Percentiles rank a stretch among this genome's conserved stretches.
Conservation (phyloP, 1,139 yeast species). For the Taiozyma sp. region DNA sequence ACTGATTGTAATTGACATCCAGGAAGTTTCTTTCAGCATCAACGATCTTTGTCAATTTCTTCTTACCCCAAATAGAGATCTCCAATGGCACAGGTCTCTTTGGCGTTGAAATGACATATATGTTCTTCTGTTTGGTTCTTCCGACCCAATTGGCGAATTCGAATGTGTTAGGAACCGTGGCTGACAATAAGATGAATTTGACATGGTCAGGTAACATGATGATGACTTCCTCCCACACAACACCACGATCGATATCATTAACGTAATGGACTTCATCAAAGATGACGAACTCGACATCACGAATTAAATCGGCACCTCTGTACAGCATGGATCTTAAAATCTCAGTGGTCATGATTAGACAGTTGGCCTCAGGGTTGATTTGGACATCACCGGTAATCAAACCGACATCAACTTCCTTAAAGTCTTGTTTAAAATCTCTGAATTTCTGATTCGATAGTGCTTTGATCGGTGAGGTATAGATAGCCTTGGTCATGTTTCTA, state of each 20-base stretch:
- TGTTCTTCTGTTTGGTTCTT: slow-evolving; percentile 90
- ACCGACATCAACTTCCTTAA: slow-evolving; percentile 82
- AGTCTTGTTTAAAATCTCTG: slow-evolving; percentile 81
- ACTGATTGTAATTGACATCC: slow-evolving; percentile 58
- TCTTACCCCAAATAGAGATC: slow-evolving; percentile 76
- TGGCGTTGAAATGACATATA: slow-evolving; percentile 91
- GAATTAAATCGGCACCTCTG: slow-evolving; percentile 90
- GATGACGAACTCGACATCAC: slow-evolving; percentile 96
- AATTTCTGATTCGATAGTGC: slow-evolving; percentile 92
- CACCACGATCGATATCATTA: slow-evolving; percentile 96
- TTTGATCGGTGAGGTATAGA: slow-evolving; percentile 90
- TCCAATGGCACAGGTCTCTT: slow-evolving; percentile 95
- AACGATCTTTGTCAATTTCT: slow-evolving; percentile 62
- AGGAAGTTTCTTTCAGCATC: slow-evolving; percentile 66
- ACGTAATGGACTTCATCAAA: slow-evolving; percentile 98
- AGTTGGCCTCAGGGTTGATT: slow-evolving; percentile 94
- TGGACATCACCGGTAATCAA: slow-evolving; percentile 97
- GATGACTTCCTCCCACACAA: slow-evolving; percentile 98
- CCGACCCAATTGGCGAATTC: slow-evolving; percentile 99
- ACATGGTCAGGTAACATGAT: slow-evolving; percentile 96
- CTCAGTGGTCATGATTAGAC: slow-evolving; percentile 97
- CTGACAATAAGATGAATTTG: slow-evolving; percentile 80
- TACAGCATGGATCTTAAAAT: slow-evolving; percentile 92
- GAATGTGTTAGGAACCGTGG: slow-evolving; percentile 95
- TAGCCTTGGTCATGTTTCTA: slow-evolving; percentile 85